These are phyloP conservation scores for Botrytis galanthina DNA, from an alignment of 2,329 filamentous ascomycete species.

Conservation along the genomic window DNA sequence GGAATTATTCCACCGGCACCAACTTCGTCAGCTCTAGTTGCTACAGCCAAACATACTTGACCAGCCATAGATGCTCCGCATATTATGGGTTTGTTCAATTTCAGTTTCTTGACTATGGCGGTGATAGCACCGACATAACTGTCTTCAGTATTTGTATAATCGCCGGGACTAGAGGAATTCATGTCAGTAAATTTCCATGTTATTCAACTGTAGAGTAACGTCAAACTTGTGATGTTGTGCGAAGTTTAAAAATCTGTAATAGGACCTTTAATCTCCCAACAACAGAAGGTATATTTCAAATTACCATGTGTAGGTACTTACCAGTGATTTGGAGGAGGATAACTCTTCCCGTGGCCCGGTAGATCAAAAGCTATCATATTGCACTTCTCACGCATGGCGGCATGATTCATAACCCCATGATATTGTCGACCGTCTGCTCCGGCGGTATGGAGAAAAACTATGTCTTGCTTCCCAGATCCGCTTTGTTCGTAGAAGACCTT, in stretches of 20 bases:
- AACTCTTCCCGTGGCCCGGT: slow-evolving; percentile 49
- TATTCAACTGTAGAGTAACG: neutral
- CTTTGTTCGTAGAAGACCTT: slow-evolving; percentile 51
- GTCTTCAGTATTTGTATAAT: slow-evolving; percentile 5
- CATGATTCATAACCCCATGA: slow-evolving; percentile 51
- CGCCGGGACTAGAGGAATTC: neutral
- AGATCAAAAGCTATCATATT: slow-evolving; percentile 51
- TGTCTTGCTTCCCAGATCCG: slow-evolving; percentile 47
- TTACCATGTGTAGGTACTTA: neutral
- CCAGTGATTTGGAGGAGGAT: slow-evolving; percentile 43
- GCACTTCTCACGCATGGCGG: slow-evolving; percentile 46
- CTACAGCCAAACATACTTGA: slow-evolving; percentile 48
- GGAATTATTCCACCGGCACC: slow-evolving; percentile 48
- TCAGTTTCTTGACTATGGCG: slow-evolving; percentile 44
- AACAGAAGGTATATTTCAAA: neutral
- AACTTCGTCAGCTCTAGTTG: slow-evolving; percentile 47
- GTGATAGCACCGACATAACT: slow-evolving; percentile 7
- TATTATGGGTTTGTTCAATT: slow-evolving; percentile 47
- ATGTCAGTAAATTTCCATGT: neutral
- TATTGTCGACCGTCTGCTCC: slow-evolving; percentile 50
- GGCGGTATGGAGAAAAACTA: slow-evolving; percentile 47
- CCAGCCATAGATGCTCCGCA: slow-evolving; percentile 52
- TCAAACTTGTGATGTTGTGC: neutral
- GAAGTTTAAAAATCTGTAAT: neutral
- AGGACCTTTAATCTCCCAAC: too few species aligned